Conservation (phyloP, 2,329 filamentous ascomycete genomes). For the Diaporthe capsici region DNA sequence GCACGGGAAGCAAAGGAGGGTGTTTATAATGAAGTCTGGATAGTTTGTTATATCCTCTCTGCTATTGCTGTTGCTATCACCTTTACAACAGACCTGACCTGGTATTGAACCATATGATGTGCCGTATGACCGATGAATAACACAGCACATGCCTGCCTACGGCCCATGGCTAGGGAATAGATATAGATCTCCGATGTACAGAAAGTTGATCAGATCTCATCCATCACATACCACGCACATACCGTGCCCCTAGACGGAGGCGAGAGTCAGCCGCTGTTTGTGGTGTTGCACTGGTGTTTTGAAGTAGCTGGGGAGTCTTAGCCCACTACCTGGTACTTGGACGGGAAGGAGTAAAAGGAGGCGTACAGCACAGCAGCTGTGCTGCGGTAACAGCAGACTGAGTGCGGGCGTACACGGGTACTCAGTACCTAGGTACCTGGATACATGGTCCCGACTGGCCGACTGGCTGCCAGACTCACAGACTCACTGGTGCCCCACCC, state of each 20-base stretch:
- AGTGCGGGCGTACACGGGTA: not conserved
- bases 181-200: not conserved
- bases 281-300: conserved; percentile 9
- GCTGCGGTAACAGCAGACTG: not conserved
- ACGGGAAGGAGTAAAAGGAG: too few relatives aligned
- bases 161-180: not conserved
- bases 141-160: conserved; percentile 5
- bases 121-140: not conserved
- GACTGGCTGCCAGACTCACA: conserved; percentile 10
- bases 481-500: not conserved
- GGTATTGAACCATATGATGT: conserved; percentile 19
- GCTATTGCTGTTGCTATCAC: not conserved
- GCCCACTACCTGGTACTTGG: too few relatives aligned
- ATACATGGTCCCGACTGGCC: not conserved
- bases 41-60: not conserved
- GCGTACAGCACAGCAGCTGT: too few relatives aligned
- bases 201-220: not conserved
- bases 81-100: not conserved
- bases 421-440: not conserved
- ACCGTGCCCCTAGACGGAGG: not conserved
- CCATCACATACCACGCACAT: not conserved
- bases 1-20: not conserved
- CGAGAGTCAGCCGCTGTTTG: conserved; percentile 12
- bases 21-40: not conserved
- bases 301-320: not conserved